These are phyloP conservation scores for Ensete glaucum DNA, from an alignment of 176 grass and related monocot genomes.

Conservation along the genomic window DNA sequence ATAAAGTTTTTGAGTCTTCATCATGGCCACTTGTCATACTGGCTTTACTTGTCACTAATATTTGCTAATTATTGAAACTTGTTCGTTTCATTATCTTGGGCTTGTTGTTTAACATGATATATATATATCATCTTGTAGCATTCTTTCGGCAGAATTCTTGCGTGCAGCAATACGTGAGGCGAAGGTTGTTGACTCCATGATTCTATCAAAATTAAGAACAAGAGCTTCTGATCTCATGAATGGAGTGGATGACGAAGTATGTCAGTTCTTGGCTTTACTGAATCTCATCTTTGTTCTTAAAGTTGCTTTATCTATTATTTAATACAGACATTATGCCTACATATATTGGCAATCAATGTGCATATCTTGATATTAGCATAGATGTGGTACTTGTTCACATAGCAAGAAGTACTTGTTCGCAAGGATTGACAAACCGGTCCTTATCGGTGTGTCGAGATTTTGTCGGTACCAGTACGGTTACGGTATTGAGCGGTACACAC, in stretches of 20 bases:
- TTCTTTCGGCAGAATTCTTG: slow-evolving; percentile 99
- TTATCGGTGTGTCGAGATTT: too few species aligned
- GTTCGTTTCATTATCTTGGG: not conserved
- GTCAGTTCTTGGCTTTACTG: slow-evolving; percentile 1
- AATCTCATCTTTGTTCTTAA: slow-evolving; percentile 14
- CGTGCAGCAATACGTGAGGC: slow-evolving; percentile 80
- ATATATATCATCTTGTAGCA: slow-evolving; percentile 88
- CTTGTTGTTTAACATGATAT: slow-evolving; percentile 50
- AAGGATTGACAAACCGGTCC: too few species aligned
- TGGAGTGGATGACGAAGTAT: slow-evolving; percentile 68
- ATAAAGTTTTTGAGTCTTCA: not conserved
- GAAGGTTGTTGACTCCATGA: slow-evolving; percentile 61
- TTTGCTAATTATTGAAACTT: not conserved
- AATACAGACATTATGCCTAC: not conserved
- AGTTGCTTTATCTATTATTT: not conserved
- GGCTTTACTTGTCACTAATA: not conserved
- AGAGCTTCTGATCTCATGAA: slow-evolving; percentile 48
- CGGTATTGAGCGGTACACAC: too few species aligned
- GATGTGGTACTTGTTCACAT: not conserved
- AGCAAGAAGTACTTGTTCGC: too few species aligned
- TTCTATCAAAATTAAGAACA: slow-evolving; percentile 59
- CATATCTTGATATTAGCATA: not conserved
- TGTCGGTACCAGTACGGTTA: too few species aligned
- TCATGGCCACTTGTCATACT: not conserved
- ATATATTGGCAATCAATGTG: not conserved